phyloP scores from a whole-genome alignment of 2,329 filamentous ascomycete genomes.

The Penicillium sp. region DNA sequence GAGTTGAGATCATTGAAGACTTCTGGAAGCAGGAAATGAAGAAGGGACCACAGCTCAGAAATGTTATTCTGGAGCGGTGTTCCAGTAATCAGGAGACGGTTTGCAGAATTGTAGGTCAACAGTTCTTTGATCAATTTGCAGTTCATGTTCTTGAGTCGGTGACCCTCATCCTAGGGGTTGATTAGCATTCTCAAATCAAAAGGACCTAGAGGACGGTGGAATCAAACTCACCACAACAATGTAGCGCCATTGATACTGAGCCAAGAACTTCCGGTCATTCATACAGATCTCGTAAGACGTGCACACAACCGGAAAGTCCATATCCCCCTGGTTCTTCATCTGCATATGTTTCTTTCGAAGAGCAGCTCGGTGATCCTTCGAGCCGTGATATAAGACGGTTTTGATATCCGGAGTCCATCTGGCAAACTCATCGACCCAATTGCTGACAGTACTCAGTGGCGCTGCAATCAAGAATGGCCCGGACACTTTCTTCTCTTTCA shows the following conservation, averaged over 20 bases:
- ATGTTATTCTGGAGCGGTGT: conserved; percentile 95
- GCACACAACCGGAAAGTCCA: conserved; percentile 82
- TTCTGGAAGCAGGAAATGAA: conserved; percentile 88
- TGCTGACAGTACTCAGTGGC: conserved; percentile 84
- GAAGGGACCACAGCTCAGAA: conserved; percentile 86
- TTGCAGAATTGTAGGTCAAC: conserved; percentile 83
- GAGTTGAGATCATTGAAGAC: conserved; percentile 92
- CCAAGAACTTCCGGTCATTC: conserved; percentile 76
- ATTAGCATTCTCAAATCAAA: conserved; percentile 14
- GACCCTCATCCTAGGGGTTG: conserved; percentile 72
- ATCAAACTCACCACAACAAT: conserved; percentile 71
- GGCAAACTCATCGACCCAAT: conserved; percentile 92
- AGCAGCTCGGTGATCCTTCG: conserved; percentile 68
- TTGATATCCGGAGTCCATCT: conserved; percentile 88
- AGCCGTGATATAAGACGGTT: conserved; percentile 86
- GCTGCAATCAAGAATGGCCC: conserved; percentile 90
- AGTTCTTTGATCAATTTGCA: conserved; percentile 86
- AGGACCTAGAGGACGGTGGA: no score
- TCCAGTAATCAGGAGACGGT: conserved; percentile 86
- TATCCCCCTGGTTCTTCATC: conserved; percentile 60
- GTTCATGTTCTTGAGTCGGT: conserved; percentile 95
- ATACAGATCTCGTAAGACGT: conserved; percentile 97
- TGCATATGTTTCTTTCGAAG: conserved; percentile 72
- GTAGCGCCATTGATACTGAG: conserved; percentile 89
- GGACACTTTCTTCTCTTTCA: conserved; percentile 81